Evolutionary conservation across 2,329 filamentous ascomycete species (phyloP).

Genomic region (Coniochaeta sp.): DNA sequence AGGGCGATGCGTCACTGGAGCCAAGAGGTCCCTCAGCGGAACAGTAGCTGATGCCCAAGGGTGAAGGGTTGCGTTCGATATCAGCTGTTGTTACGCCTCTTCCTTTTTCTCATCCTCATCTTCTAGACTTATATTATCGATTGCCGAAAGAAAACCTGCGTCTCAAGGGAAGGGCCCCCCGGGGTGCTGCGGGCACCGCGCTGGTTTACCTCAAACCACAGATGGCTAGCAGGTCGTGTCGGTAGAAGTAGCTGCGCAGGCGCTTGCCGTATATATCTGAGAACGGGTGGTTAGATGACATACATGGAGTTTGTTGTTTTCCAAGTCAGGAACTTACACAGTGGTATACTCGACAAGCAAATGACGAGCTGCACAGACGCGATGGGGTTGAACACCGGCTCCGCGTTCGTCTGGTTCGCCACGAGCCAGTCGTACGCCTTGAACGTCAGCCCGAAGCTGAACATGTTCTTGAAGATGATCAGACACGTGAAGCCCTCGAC

Average conservation of each 20-base stretch:
- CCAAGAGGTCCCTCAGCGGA: no score
- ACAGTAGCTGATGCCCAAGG: no score
- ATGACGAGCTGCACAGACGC: conserved; percentile 71
- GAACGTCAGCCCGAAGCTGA: conserved; percentile 79
- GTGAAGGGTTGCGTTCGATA: no score
- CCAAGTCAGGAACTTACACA: conserved; percentile 73
- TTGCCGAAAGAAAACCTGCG: no score
- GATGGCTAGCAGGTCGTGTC: conserved; percentile 62
- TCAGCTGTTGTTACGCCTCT: no score
- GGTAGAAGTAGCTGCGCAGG: conserved; percentile 66
- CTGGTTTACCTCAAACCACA: conserved; percentile 23
- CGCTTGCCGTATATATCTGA: conserved; percentile 75
- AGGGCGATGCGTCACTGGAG: no score
- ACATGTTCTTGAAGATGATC: conserved; percentile 91
- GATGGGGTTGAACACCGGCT: conserved; percentile 57
- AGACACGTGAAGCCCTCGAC: conserved; percentile 86
- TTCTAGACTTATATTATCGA: no score
- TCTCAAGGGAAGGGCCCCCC: no score
- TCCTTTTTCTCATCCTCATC: no score
- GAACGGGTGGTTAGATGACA: background rate
- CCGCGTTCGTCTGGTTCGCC: conserved; percentile 48
- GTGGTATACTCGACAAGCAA: conserved; percentile 67
- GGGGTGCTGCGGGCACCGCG: no score
- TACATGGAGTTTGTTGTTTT: no score
- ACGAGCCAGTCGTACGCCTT: conserved; percentile 80